Base-by-base conservation (phyloP, 2,329 filamentous ascomycete genomes). In the Eutypa lata region DNA sequence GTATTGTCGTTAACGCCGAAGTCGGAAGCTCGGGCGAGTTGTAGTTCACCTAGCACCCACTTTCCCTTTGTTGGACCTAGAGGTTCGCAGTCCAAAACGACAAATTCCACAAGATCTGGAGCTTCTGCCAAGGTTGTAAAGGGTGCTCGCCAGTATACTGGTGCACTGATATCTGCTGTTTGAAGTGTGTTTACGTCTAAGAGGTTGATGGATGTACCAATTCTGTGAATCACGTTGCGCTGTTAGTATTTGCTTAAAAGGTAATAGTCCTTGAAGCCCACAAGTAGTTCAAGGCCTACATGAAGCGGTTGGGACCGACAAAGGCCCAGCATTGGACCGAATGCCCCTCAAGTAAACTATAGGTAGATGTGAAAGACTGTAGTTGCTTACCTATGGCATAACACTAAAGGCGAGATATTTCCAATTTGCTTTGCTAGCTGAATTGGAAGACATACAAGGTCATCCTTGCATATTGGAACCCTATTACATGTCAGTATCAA, bases 401-500 rank as follows among this genome's bases (percentile, higher is more conserved):
- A 78, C 1, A 88, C 84, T 37, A 99, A 77, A 3, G 94, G 94
- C 2, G 86, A 82, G 63, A 97, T 96, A 71, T 96, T 97, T 57
- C 94, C 92, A 49, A 89, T 78, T 52, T 87, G 84, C 70, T 91
- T 94, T 14, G 94, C 94, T 54, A 97, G 77, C 61, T 91, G 91
- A 57, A 96, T 86, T 1, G 94, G 94, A 35, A 99, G 76, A 1
- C 90, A 92, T n/a, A 99, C 90, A 26, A 99, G 78, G 68, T 99
- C 94, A 64, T 99, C 94, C 72, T 97, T 96, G 79, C 94, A 97
- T 48, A 99, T 91, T 1, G 94, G 94, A 24, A 97, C 87, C 22
- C 42, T 45, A n/a, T n/a, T 14, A 24, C n/a, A 24, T 14, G 42
- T 45, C n/a, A 45, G 42, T 24, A 22, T 45, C 16, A 24, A 5